Base-by-base conservation (phyloP, 2,329 filamentous ascomycete genomes). In the Xylariaceae sp. region DNA sequence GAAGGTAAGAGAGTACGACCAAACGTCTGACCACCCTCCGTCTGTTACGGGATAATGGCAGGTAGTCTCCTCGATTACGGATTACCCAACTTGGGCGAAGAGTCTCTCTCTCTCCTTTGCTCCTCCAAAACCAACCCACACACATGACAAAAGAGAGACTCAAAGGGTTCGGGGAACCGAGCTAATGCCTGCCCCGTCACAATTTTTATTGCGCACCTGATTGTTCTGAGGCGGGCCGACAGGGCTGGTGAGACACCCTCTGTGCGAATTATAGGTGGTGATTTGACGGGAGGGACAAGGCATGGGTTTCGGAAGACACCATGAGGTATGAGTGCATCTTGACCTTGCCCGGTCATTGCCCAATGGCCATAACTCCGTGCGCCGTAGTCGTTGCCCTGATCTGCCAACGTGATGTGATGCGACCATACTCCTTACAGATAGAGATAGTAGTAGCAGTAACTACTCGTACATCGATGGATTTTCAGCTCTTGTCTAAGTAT, bases 21-120 rank as follows among this genome's bases (percentile, higher is more conserved):
- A 45, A 18, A 47, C 15, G 50, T 61, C 61, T 61, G 61, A 61
- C 61, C 61, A 61, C 58, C 58, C 34, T 51, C 55, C 13, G 51
- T 45, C 37, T 41, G 9, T 41, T 41, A 41, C 37, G 23, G 23
- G 23, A 30, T 30, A 6, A 30, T 30, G 23, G 17, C 2, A 17
- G 17, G 17, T 18, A 18, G 17, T 18, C 2, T 18, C 17, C 17
- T 18, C 17, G 23, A 30, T 30, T 30, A 30, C 23, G 23, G 23
- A 10, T 30, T 47, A 45, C 17, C 48, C 39, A 30, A 53, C 50
- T 54, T 23, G 47, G 52, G 51, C 47, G 23, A 30, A 30, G 23
- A 30, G 23, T 41, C 37, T 45, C 41, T n/a, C 11, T 45, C 23
- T 30, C 23, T 4, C 23, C 23, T 30, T 45, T n/a, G 11, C 11